phyloP scores from a whole-genome alignment of 192 early-diverging fungal genomes.

The Martensiomyces pterosporus region DNA sequence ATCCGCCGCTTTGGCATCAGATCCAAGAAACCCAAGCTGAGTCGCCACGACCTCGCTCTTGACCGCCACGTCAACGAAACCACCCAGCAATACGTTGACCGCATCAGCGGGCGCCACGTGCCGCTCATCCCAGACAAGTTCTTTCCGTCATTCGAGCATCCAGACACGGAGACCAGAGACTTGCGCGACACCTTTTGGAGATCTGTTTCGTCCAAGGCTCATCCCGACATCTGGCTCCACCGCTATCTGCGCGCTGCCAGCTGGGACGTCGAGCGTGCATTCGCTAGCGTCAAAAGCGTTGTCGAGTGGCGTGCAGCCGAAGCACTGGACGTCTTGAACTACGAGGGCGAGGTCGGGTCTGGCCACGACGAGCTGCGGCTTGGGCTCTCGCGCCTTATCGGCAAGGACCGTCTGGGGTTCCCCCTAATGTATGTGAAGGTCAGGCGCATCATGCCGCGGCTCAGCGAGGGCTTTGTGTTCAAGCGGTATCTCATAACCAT shows the following conservation, averaged over 20 bases:
- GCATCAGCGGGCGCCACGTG: conserved; percentile 16
- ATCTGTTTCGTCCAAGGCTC: conserved; percentile 18
- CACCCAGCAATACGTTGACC: conserved; percentile 30
- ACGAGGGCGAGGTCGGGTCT: conserved; percentile 19
- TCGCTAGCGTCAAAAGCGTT: conserved; percentile 14
- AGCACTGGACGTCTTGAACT: conserved; percentile 27
- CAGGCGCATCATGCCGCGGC: conserved; percentile 35
- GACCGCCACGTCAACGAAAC: conserved; percentile 42
- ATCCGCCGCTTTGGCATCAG: conserved; percentile 14
- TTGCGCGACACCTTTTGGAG: conserved; percentile 33
- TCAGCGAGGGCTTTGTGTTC: conserved; percentile 19
- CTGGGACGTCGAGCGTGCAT: conserved; percentile 35
- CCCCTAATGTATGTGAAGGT: conserved; percentile 25
- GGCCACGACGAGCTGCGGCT: conserved; percentile 32
- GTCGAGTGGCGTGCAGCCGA: conserved; percentile 35
- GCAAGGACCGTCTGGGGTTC: conserved; percentile 21
- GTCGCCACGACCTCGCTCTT: conserved; percentile 12
- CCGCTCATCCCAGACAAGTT: conserved; percentile 22
- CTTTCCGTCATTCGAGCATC: conserved; percentile 34
- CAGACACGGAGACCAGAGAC: conserved; percentile 18
- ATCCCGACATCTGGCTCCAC: conserved; percentile 42
- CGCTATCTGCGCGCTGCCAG: conserved; percentile 17
- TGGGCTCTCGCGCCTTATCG: conserved; percentile 25
- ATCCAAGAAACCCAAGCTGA: conserved; percentile 9
- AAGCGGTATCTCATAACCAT: conserved; percentile 30